Evolutionary conservation across 257 asterid species (phyloP).

Genomic region (Pogostemon cablin): DNA sequence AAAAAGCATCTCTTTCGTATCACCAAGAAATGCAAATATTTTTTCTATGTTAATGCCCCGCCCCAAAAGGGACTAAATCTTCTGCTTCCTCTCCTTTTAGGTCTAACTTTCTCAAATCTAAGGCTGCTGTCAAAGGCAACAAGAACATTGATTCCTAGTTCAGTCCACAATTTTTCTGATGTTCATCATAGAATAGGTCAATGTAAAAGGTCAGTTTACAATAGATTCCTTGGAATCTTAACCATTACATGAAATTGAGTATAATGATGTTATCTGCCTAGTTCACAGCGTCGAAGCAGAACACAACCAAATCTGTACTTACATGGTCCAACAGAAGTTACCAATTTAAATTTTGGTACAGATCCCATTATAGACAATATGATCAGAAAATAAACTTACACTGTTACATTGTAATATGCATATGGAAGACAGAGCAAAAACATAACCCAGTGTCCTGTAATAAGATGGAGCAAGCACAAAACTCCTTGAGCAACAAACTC

Average conservation of each 20-base stretch:
- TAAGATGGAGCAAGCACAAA: slow-evolving; percentile 71
- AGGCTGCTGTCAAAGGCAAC: slow-evolving; percentile 16
- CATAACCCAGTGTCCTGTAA: slow-evolving; percentile 86
- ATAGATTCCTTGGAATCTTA: background rate
- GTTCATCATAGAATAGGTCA: background rate
- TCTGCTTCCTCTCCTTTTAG: background rate
- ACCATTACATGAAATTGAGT: background rate
- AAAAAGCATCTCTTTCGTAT: background rate
- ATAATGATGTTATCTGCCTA: background rate
- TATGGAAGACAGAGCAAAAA: slow-evolving; percentile 71
- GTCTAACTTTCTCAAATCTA: background rate
- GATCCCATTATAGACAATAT: background rate
- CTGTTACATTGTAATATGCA: slow-evolving; percentile 54
- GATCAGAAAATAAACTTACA: slow-evolving; percentile 54
- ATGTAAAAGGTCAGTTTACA: background rate
- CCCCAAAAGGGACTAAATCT: background rate
- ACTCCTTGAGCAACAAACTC: slow-evolving; percentile 68
- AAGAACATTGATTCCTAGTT: background rate
- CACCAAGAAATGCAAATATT: background rate
- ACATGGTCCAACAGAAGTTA: slow-evolving; percentile 7
- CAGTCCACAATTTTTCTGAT: slow-evolving; percentile 1
- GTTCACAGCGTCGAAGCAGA: slow-evolving; percentile 13
- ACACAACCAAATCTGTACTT: background rate
- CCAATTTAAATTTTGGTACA: slow-evolving; percentile 4
- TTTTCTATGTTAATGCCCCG: background rate